Evolutionary conservation across 345 rosid genomes (phyloP).

Genomic region (Dipteronia sinensis): DNA sequence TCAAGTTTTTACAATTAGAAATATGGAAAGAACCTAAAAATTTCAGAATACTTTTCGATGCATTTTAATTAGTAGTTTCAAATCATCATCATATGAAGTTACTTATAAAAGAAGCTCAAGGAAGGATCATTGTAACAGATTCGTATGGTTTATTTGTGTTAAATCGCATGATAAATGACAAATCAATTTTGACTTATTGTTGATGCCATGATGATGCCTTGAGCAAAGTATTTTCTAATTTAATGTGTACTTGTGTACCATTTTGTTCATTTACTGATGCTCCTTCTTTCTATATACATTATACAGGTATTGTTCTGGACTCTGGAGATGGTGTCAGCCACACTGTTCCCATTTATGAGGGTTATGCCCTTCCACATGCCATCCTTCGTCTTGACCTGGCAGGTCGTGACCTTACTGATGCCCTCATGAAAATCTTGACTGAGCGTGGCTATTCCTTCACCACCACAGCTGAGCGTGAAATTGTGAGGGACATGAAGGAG

Average conservation of each 20-base stretch:
- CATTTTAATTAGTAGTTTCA: neutral
- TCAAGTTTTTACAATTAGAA: neutral
- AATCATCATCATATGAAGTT: neutral
- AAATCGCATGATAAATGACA: neutral
- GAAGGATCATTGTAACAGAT: neutral
- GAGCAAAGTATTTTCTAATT: neutral
- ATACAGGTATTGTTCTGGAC: constrained; percentile 61
- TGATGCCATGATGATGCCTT: neutral
- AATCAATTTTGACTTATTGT: neutral
- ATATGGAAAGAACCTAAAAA: neutral
- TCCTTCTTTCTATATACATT: neutral
- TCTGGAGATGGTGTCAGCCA: constrained; percentile 76
- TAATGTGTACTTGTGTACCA: neutral
- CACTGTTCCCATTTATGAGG: constrained; percentile 67
- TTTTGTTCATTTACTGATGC: constrained; percentile 11
- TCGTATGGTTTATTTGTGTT: neutral
- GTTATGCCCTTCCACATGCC: constrained; percentile 68
- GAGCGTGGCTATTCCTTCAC: constrained; percentile 75
- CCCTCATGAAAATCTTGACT: constrained; percentile 63
- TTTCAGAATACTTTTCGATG: neutral
- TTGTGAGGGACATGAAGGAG: constrained; percentile 72
- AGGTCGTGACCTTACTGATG: constrained; percentile 62
- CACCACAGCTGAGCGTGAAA: constrained; percentile 76
- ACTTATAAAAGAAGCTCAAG: neutral
- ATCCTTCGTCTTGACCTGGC: constrained; percentile 64